Conservation (phyloP, 768 basidiomycete species). For the Russula dissimulans region DNA sequence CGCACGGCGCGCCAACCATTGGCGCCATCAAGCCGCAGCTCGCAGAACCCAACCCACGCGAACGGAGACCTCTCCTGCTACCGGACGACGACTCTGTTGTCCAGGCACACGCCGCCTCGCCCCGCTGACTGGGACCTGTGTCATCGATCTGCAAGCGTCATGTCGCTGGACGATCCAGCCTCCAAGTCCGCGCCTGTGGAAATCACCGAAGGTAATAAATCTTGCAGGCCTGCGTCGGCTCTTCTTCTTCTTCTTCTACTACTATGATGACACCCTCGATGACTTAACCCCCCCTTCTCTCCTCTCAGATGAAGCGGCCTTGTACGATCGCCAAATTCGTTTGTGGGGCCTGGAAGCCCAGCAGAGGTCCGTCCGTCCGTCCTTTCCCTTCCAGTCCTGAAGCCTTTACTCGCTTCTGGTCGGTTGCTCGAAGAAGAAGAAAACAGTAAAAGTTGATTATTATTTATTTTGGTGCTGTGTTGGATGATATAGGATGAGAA, state of each 20-base stretch:
- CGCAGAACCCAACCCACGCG: too few relatives aligned
- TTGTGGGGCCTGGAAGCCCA: conserved; percentile 98
- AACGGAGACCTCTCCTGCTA: too few relatives aligned
- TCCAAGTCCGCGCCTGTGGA: conserved; percentile 20
- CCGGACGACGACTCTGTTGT: background rate
- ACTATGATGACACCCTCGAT: background rate
- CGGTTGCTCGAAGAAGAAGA: too few relatives aligned
- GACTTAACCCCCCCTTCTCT: too few relatives aligned
- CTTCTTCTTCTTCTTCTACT: too few relatives aligned
- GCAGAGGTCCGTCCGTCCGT: conserved; percentile 51
- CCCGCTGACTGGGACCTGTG: background rate
- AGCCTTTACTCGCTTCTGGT: too few relatives aligned
- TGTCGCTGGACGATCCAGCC: conserved; percentile 12
- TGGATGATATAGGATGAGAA: conserved; percentile 67
- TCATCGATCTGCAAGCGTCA: background rate
- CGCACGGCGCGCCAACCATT: too few relatives aligned
- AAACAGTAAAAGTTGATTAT: too few relatives aligned
- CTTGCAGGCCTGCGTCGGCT: background rate
- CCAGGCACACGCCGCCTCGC: background rate
- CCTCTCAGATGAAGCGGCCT: conserved; percentile 52
- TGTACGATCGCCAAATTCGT: conserved; percentile 95
- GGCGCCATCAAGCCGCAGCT: background rate
- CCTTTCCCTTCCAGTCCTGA: too few relatives aligned
- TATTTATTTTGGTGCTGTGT: background rate
- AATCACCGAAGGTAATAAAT: conserved; percentile 24